phyloP scores from a whole-genome alignment of 306 rosid genomes.

The Begonia fuchsioides region DNA sequence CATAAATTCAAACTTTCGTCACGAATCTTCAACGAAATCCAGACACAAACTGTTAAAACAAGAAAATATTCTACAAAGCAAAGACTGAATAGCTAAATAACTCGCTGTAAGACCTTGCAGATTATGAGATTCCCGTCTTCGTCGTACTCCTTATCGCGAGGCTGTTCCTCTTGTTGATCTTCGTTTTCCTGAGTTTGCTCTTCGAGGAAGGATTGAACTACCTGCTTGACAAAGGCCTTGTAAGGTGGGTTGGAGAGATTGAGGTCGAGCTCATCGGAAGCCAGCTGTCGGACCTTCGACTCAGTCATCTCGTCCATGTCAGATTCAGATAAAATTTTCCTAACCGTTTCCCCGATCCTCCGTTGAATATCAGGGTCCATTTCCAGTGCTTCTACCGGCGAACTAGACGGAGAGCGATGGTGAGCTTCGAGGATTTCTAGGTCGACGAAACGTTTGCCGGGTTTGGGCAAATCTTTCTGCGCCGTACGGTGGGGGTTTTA shows the following conservation, averaged over 20 bases:
- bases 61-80: background rate
- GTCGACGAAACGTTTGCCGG: too few relatives aligned
- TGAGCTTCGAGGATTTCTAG: too few relatives aligned
- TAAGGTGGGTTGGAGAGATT: constrained; percentile 46
- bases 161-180: constrained; percentile 1
- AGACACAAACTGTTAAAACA: background rate
- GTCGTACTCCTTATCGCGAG: constrained; percentile 29
- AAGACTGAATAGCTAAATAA: background rate
- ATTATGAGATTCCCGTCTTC: constrained; percentile 67
- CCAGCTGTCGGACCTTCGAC: constrained; percentile 61
- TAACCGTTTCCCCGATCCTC: constrained; percentile 48
- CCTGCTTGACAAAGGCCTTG: constrained; percentile 49
- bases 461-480: too few relatives aligned
- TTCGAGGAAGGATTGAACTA: constrained; percentile 49
- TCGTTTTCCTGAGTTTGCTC: constrained; percentile 20
- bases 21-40: background rate
- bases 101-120: constrained; percentile 41
- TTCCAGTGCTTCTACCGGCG: background rate
- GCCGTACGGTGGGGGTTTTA: too few relatives aligned
- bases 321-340: constrained; percentile 43
- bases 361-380: constrained; percentile 47
- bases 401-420: too few relatives aligned
- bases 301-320: constrained; percentile 75
- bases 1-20: background rate
- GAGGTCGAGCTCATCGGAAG: constrained; percentile 43